A percentile compares a stretch with the other conserved stretches of the same genome.
phyloP scores from a whole-genome alignment of 2,329 filamentous ascomycete genomes.

The Ambrosiella xylebori region DNA sequence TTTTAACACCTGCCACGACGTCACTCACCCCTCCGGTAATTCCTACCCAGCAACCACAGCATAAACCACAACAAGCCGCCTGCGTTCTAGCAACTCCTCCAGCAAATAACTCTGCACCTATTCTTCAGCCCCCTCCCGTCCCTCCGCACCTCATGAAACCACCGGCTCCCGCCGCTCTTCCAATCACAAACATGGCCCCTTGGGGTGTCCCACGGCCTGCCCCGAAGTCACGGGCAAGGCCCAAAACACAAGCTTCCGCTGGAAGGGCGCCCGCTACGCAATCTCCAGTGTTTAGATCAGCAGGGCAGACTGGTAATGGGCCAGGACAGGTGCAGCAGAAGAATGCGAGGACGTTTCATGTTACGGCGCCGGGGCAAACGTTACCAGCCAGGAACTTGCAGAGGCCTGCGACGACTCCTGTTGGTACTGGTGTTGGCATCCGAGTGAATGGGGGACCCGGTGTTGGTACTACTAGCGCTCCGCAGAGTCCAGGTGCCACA shows the following conservation, averaged over 20 bases:
- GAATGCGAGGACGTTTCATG: not conserved
- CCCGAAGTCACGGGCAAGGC: not conserved
- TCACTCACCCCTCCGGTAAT: not conserved
- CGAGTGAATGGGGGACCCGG: not conserved
- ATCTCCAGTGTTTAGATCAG: not conserved
- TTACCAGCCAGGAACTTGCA: not conserved
- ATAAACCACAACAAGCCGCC: too few relatives aligned
- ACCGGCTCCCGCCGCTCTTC: constrained; percentile 9
- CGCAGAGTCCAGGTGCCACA: not conserved
- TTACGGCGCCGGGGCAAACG: not conserved
- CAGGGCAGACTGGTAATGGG: not conserved
- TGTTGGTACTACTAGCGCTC: not conserved
- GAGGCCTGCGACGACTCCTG: not conserved
- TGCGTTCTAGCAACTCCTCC: not conserved
- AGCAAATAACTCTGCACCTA: not conserved
- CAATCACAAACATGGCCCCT: constrained; percentile 9
- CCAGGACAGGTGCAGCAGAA: not conserved
- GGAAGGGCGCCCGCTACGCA: not conserved
- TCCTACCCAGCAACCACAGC: not conserved
- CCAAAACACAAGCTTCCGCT: not conserved
- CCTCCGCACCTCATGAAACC: constrained; percentile 8
- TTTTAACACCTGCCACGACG: not conserved
- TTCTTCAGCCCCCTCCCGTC: constrained; percentile 7
- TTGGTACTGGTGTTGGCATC: not conserved
- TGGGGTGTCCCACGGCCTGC: constrained; percentile 8